phyloP scores from a whole-genome alignment of 2,329 filamentous ascomycete species.

The Knufia fluminis region DNA sequence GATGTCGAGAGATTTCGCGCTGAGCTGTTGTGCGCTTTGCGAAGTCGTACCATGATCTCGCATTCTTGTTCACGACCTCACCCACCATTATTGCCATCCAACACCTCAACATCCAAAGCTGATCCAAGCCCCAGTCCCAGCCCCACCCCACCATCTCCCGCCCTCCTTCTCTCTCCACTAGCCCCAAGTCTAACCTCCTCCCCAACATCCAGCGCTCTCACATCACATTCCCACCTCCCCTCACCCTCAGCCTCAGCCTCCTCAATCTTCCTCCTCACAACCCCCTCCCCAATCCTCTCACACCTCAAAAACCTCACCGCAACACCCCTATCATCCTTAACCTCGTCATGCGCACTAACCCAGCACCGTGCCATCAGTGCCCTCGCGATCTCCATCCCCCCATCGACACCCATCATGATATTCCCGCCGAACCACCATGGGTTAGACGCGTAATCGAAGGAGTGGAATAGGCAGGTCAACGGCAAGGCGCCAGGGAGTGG shows the following conservation, averaged over 20 bases:
- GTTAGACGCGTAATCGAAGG: slow-evolving; percentile 43
- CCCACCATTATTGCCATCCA: too few species aligned
- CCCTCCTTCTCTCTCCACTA: background rate
- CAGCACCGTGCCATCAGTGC: slow-evolving; percentile 42
- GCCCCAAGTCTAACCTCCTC: slow-evolving; percentile 11
- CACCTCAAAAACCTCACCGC: slow-evolving; percentile 38
- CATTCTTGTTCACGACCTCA: too few species aligned
- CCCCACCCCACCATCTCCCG: background rate
- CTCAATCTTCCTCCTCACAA: slow-evolving; percentile 29
- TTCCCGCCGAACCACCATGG: slow-evolving; percentile 47
- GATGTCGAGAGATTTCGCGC: too few species aligned
- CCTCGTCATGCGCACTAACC: slow-evolving; percentile 47
- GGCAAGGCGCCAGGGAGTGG: slow-evolving; percentile 36
- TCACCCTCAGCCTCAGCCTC: slow-evolving; percentile 23
- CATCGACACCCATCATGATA: slow-evolving; percentile 41
- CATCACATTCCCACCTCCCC: slow-evolving; percentile 21
- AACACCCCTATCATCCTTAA: slow-evolving; percentile 41
- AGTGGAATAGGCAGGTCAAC: slow-evolving; percentile 44
- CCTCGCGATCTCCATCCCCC: slow-evolving; percentile 41
- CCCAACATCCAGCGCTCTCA: slow-evolving; percentile 17
- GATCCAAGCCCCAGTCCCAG: slow-evolving; percentile 2
- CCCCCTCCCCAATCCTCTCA: slow-evolving; percentile 26
- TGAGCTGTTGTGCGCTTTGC: too few species aligned
- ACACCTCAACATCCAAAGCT: too few species aligned
- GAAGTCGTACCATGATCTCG: too few species aligned